Evolutionary conservation across 148 eudicot genomes (phyloP).

Genomic region (Mesembryanthemum crystallinum): DNA sequence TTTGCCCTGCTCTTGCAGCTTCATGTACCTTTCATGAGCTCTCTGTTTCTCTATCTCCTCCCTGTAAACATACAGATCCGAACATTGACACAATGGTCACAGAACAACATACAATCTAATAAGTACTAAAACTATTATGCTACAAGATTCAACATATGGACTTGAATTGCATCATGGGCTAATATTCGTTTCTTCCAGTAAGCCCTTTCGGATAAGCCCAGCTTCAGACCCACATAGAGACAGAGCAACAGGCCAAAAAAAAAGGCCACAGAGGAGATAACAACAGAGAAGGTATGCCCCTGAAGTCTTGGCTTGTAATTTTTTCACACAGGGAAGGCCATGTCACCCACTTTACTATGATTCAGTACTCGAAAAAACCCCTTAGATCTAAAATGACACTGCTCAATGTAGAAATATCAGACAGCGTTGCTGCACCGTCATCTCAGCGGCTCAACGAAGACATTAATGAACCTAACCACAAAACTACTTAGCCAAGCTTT

Average conservation of each 20-base stretch:
- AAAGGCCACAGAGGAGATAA: too few species aligned
- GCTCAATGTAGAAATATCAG: not conserved
- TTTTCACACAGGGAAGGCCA: too few species aligned
- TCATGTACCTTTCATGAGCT: conserved; percentile 93
- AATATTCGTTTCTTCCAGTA: not conserved
- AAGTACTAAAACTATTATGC: conserved; percentile 1
- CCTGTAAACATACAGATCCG: conserved; percentile 30
- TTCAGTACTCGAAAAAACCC: not conserved
- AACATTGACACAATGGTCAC: not conserved
- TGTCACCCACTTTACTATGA: not conserved
- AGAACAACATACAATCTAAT: not conserved
- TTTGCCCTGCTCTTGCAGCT: conserved; percentile 94
- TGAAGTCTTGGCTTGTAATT: too few species aligned
- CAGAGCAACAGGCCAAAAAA: not conserved
- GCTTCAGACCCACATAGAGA: conserved; percentile 1
- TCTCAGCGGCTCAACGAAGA: not conserved
- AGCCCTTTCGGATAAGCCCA: not conserved
- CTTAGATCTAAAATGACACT: not conserved
- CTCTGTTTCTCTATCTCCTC: conserved; percentile 88
- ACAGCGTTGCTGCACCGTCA: not conserved
- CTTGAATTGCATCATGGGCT: not conserved
- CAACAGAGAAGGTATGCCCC: too few species aligned
- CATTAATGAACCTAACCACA: not conserved
- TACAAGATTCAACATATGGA: not conserved
- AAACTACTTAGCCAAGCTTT: not conserved